phyloP scores from a whole-genome alignment of 2,329 filamentous ascomycete genomes.

The Fusarium secorum region DNA sequence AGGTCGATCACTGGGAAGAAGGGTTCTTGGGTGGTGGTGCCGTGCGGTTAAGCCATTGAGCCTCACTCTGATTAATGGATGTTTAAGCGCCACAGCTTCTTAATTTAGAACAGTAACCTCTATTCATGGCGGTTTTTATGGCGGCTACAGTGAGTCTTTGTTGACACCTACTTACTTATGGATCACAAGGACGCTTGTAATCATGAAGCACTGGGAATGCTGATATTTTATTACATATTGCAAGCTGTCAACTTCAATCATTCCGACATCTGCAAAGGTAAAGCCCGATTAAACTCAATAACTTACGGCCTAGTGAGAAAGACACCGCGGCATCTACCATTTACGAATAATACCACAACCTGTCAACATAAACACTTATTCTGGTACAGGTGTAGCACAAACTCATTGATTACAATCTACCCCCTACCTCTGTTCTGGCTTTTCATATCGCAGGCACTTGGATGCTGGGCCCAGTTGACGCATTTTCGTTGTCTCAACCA shows the following conservation, averaged over 20 bases:
- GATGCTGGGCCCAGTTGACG: not conserved
- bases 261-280: not conserved
- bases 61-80: slow-evolving; percentile 14
- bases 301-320: not conserved
- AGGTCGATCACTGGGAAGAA: slow-evolving; percentile 24
- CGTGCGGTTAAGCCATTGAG: slow-evolving; percentile 15
- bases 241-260: not conserved
- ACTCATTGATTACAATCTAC: not conserved
- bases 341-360: not conserved
- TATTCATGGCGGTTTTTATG: not conserved
- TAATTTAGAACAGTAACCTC: slow-evolving; percentile 33
- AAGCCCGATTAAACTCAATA: not conserved
- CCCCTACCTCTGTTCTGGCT: not conserved
- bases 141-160: slow-evolving; percentile 6
- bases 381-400: slow-evolving; percentile 7
- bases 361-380: not conserved
- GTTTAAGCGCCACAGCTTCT: slow-evolving; percentile 25
- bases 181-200: not conserved
- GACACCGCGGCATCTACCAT: not conserved
- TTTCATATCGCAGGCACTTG: not conserved
- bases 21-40: slow-evolving; percentile 2
- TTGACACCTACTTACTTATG: not conserved
- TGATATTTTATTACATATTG: not conserved
- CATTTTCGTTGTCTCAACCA: not conserved
- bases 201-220: not conserved